Percentiles rank a stretch among this genome's conserved stretches.
These are phyloP conservation scores for Citrus glauca DNA, from an alignment of 345 rosid genomes.

Conservation along the genomic window DNA sequence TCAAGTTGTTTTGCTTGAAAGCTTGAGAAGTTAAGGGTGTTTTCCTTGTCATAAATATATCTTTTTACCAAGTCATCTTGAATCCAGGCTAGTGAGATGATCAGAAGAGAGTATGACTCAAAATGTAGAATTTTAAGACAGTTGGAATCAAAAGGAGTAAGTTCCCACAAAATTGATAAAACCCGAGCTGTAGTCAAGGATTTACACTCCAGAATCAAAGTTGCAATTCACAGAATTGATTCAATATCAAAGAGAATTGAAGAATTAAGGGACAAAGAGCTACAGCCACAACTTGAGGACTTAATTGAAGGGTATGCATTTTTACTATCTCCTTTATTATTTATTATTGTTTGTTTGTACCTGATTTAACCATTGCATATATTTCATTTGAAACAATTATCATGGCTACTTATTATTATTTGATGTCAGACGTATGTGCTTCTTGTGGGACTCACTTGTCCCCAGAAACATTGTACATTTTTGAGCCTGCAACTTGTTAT, in stretches of 20 bases:
- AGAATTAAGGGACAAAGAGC: conserved; percentile 89
- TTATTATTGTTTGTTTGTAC: not conserved
- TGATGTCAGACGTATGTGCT: not conserved
- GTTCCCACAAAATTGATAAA: conserved; percentile 53
- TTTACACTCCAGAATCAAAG: conserved; percentile 88
- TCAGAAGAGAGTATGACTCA: conserved; percentile 67
- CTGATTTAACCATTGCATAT: not conserved
- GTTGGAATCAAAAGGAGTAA: conserved; percentile 66
- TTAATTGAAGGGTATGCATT: conserved; percentile 73
- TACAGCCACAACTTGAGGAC: conserved; percentile 97
- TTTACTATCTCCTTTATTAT: not conserved
- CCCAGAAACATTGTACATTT: not conserved
- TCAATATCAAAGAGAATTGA: conserved; percentile 87
- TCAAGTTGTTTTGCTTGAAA: not conserved
- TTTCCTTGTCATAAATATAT: not conserved
- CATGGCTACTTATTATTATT: not conserved
- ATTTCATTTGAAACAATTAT: not conserved
- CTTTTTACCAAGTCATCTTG: not conserved
- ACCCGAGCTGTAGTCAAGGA: conserved; percentile 91
- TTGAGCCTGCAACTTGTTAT: not conserved
- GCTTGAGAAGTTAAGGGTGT: not conserved
- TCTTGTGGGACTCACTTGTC: not conserved
- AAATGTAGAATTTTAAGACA: conserved; percentile 61
- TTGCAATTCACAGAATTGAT: conserved; percentile 86
- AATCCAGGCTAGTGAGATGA: conserved; percentile 71